Percentiles rank a stretch among this genome's conserved stretches.
phyloP scores from a whole-genome alignment of 441 rosid species.

The Biscutella laevigata region DNA sequence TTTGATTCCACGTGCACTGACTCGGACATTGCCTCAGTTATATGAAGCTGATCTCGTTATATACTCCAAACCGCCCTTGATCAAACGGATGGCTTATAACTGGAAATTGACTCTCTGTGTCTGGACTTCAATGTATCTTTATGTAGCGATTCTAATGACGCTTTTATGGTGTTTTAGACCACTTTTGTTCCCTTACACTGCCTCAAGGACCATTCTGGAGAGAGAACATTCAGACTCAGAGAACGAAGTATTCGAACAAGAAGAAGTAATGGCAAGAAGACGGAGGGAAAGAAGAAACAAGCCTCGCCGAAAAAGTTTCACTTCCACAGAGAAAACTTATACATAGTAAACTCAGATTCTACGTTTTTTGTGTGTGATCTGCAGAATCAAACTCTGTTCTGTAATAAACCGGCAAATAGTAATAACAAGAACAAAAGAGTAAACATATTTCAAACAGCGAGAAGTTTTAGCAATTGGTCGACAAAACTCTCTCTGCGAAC shows the following conservation, averaged over 20 bases:
- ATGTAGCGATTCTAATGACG: constrained; percentile 25
- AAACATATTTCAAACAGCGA: background rate
- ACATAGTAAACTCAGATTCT: background rate
- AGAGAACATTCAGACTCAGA: background rate
- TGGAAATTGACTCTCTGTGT: constrained; percentile 76
- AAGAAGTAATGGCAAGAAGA: constrained; percentile 34
- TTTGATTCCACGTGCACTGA: constrained; percentile 55
- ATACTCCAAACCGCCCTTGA: constrained; percentile 58
- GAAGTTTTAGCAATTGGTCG: constrained; percentile 17
- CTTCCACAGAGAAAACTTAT: constrained; percentile 1
- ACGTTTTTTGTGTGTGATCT: background rate
- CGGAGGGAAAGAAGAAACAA: constrained; percentile 39
- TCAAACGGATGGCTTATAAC: constrained; percentile 43
- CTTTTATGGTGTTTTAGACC: constrained; percentile 40
- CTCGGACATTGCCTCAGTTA: constrained; percentile 46
- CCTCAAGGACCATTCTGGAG: background rate
- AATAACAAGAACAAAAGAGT: background rate
- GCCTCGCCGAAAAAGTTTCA: constrained; percentile 10
- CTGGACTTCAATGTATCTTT: constrained; percentile 50
- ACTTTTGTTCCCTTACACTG: constrained; percentile 29
- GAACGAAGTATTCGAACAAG: constrained; percentile 12
- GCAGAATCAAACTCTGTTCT: background rate
- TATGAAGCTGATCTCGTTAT: constrained; percentile 49
- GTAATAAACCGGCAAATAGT: constrained; percentile 1
- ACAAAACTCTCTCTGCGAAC: constrained; percentile 33